Percentiles rank a stretch among this genome's conserved stretches.
Evolutionary conservation across 176 grass and related monocot species (phyloP).

Genomic region (Oryza brachyantha): DNA sequence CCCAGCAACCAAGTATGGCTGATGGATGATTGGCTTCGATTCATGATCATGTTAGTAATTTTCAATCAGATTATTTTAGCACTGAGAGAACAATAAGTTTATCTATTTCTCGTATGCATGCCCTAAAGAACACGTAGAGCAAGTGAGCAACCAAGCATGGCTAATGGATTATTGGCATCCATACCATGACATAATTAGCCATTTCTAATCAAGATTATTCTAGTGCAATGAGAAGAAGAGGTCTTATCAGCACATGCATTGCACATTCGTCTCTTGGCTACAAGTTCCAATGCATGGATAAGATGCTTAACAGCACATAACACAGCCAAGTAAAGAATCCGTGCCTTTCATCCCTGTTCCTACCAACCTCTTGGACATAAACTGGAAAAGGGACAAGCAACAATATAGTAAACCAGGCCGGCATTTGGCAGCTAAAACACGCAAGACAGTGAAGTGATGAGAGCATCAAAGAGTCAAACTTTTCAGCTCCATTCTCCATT

Average conservation of each 20-base stretch:
- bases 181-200: not conserved
- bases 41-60: slow-evolving; percentile 13
- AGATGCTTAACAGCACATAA: slow-evolving; percentile 29
- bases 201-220: not conserved
- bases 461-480: slow-evolving; percentile 47
- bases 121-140: slow-evolving; percentile 23
- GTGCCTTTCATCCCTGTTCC: not conserved
- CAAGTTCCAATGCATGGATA: slow-evolving; percentile 50
- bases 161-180: not conserved
- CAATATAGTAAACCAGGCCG: not conserved
- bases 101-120: slow-evolving; percentile 31
- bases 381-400: not conserved
- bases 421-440: slow-evolving; percentile 31
- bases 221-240: not conserved
- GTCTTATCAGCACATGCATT: slow-evolving; percentile 45
- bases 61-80: slow-evolving; percentile 4
- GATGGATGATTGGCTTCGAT: not conserved
- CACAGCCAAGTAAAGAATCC: slow-evolving; percentile 5
- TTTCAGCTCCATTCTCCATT: slow-evolving; percentile 33
- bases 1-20: slow-evolving; percentile 2
- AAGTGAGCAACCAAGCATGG: not conserved
- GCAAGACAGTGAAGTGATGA: slow-evolving; percentile 21
- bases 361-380: slow-evolving; percentile 32
- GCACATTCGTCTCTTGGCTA: slow-evolving; percentile 31
- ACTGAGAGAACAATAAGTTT: not conserved